Evolutionary conservation across 2,329 filamentous ascomycete genomes (phyloP), one percentile per base, ranked within the genome.

Genomic region (Colletotrichum sp.): DNA sequence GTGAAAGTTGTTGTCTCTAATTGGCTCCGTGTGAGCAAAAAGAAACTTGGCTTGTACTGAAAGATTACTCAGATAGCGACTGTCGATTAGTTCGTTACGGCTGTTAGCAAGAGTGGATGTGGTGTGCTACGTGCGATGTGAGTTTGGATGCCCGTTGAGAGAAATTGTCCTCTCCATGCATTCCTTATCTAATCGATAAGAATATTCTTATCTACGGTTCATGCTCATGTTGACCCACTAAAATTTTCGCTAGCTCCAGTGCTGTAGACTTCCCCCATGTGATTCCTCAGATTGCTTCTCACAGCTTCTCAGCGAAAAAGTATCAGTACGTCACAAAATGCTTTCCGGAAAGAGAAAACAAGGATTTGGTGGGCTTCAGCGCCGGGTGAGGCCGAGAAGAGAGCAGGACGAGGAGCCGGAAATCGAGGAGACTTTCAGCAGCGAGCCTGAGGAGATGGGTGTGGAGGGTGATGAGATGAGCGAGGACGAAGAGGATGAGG

Each of bases 331-430:
- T 24, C 7, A 75, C 64, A 66, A 36, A 39, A 76, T 76, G 74
- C 48, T 75, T n/a, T 71, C 72, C 3, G 18, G 76, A 72, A 71
- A 81, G 79, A 68, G 78, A 74, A 67, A 78, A 72, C 43, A 68
- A 36, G 64, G 67, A 3, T 10, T 64, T 4, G 55, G 60, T 9
- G 76, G 74, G 12, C 80, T 87, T 26, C 85, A 86, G 77, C 83
- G 84, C 77, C 84, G 86, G n/a, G 82, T 88, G 72, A 83, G 83
- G 69, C 84, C 85, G 21, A 80, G 81, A 10, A 82, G 81, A 43
- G 84, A 61, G 12, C 39, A 48, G 39, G 59, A 84, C 16, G 84
- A 86, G 10, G 83, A 86, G 13, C 83, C 76, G 4, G 77, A 77
- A 28, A 36, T 72, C 13, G 75, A 77, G 43, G 67, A 76, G 32